phyloP scores from a whole-genome alignment of 2,329 filamentous ascomycete genomes.

The Trichoderma sp. region DNA sequence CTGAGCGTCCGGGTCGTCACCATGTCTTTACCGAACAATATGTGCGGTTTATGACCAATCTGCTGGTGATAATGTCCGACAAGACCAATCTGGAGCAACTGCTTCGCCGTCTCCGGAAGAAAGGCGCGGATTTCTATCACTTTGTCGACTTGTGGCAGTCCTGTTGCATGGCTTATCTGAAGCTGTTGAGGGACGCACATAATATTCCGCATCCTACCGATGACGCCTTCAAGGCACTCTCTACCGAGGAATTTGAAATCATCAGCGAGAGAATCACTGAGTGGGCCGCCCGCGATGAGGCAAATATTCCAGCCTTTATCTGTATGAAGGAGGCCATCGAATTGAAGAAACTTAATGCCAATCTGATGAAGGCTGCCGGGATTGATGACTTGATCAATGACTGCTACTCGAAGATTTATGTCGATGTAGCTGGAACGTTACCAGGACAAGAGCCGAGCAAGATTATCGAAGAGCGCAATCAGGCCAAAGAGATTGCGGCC shows the following conservation, averaged over 20 bases:
- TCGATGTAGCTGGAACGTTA: conserved; percentile 60
- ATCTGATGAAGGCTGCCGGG: conserved; percentile 76
- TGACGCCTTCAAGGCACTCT: conserved; percentile 54
- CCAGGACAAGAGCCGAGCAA: conserved; percentile 48
- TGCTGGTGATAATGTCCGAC: conserved; percentile 73
- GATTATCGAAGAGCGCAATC: conserved; percentile 45
- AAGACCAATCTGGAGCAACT: conserved; percentile 73
- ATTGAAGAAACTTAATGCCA: conserved; percentile 72
- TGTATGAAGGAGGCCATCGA: conserved; percentile 59
- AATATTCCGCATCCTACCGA: conserved; percentile 46
- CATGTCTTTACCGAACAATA: conserved; percentile 91
- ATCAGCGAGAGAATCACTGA: conserved; percentile 52
- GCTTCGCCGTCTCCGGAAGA: conserved; percentile 75
- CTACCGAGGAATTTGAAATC: conserved; percentile 56
- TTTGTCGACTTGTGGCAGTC: conserved; percentile 59
- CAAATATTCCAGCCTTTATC: conserved; percentile 43
- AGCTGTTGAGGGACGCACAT: conserved; percentile 50
- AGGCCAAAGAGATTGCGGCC: conserved; percentile 41
- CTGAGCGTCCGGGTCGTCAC: conserved; percentile 77
- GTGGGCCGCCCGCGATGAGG: conserved; percentile 47
- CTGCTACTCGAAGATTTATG: conserved; percentile 76
- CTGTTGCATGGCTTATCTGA: conserved; percentile 52
- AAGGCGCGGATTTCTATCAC: conserved; percentile 70
- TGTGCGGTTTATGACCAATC: conserved; percentile 72
- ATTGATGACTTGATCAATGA: conserved; percentile 96